Evolutionary conservation across 495 filamentous ascomycete species (phyloP).

Genomic region (Pyrenula aspistea): DNA sequence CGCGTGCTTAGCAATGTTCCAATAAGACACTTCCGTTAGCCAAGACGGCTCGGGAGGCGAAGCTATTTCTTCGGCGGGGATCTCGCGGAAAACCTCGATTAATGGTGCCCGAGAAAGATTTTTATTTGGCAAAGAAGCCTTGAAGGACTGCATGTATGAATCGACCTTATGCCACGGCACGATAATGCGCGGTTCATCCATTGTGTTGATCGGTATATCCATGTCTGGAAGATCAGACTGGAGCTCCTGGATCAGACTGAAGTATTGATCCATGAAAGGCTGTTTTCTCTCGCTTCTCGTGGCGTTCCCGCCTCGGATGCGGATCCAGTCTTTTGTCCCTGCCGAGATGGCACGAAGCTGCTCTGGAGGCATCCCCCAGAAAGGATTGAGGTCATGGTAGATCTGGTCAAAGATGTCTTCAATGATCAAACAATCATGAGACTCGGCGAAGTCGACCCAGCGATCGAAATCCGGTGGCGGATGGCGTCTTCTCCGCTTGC

Average conservation of each 20-base stretch:
- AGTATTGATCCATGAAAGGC: conserved; percentile 10
- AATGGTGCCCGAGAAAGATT: background rate
- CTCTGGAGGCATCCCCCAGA: conserved; percentile 42
- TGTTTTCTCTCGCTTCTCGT: background rate
- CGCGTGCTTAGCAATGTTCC: conserved; percentile 40
- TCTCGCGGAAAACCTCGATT: conserved; percentile 14
- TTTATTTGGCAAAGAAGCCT: conserved; percentile 25
- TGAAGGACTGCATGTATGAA: conserved; percentile 37
- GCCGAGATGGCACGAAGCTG: conserved; percentile 23
- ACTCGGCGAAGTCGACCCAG: conserved; percentile 51
- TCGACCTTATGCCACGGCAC: conserved; percentile 57
- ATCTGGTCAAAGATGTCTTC: conserved; percentile 45
- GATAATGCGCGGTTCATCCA: conserved; percentile 55
- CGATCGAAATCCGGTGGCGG: conserved; percentile 55
- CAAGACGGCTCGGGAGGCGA: conserved; percentile 11
- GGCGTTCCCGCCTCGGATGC: conserved; percentile 6
- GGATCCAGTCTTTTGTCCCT: conserved; percentile 3
- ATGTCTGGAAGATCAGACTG: conserved; percentile 52
- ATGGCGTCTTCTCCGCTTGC: conserved; percentile 37
- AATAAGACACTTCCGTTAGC: conserved; percentile 32
- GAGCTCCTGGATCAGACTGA: conserved; percentile 42
- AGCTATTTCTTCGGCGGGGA: conserved; percentile 12
- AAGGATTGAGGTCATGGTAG: conserved; percentile 49
- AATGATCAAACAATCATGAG: conserved; percentile 40
- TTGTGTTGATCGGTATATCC: conserved; percentile 53